phyloP scores from a whole-genome alignment of 495 filamentous ascomycete species.

The Penicillium cinerascens region DNA sequence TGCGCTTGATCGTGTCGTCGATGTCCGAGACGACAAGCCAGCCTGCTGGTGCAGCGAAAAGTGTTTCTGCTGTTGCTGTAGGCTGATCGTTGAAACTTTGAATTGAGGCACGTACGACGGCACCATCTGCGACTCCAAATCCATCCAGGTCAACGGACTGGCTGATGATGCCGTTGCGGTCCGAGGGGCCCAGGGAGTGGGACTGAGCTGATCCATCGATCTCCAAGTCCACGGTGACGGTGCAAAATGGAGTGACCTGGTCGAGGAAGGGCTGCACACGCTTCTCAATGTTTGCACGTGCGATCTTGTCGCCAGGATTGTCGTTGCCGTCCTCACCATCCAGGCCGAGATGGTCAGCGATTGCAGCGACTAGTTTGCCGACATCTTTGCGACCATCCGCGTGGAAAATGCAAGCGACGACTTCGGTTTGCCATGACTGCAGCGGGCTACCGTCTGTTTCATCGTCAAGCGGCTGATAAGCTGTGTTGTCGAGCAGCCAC shows the following conservation, averaged over 20 bases:
- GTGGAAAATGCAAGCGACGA: conserved; percentile 75
- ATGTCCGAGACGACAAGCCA: conserved; percentile 91
- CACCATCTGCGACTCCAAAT: conserved; percentile 28
- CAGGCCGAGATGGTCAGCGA: conserved; percentile 69
- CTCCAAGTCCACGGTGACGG: conserved; percentile 56
- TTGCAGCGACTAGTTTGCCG: conserved; percentile 61
- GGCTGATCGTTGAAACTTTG: conserved; percentile 34
- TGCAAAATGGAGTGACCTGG: conserved; percentile 63
- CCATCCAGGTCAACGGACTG: conserved; percentile 47
- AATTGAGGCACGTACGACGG: conserved; percentile 31
- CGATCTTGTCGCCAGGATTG: conserved; percentile 37
- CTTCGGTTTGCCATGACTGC: conserved; percentile 68
- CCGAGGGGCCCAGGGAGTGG: conserved; percentile 64
- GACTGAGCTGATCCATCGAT: conserved; percentile 35
- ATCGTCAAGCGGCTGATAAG: conserved; percentile 52
- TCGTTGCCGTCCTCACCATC: conserved; percentile 53
- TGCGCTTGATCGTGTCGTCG: conserved; percentile 94
- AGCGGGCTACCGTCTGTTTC: conserved; percentile 20
- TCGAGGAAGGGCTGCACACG: conserved; percentile 76
- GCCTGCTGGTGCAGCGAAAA: conserved; percentile 71
- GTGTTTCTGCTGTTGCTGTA: conserved; percentile 57
- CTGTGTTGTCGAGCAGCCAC: conserved; percentile 91
- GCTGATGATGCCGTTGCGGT: conserved; percentile 65
- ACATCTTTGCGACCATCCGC: conserved; percentile 61
- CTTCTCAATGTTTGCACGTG: conserved; percentile 61